Percentiles rank a stretch among this genome's conserved stretches.
Conservation (phyloP, 2,329 filamentous ascomycete species). For the Penicillium sp. region DNA sequence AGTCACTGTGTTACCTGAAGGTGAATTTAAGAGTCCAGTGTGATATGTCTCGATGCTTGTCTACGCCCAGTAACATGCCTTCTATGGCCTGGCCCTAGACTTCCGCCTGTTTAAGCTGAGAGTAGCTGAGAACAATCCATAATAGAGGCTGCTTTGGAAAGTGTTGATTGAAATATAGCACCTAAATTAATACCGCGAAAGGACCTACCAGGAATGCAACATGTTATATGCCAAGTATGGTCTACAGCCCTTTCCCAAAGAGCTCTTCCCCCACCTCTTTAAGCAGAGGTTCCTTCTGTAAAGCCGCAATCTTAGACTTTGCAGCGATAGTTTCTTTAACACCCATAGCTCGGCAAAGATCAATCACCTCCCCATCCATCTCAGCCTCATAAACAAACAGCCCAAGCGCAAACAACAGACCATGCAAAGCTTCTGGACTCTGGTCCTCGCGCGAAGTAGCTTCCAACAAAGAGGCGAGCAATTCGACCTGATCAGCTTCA, state of each 20-base stretch:
- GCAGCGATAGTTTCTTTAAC: constrained; percentile 63
- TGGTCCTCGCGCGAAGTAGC: constrained; percentile 59
- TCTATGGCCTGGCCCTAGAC: too few relatives aligned
- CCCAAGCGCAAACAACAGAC: constrained; percentile 73
- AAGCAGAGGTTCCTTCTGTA: constrained; percentile 61
- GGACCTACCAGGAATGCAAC: not conserved
- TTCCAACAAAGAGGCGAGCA: constrained; percentile 79
- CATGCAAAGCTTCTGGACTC: constrained; percentile 69
- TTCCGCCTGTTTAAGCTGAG: too few relatives aligned
- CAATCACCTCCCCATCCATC: constrained; percentile 71
- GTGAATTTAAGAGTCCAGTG: too few relatives aligned
- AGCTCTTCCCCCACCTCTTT: constrained; percentile 49
- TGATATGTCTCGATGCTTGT: too few relatives aligned
- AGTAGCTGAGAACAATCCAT: too few relatives aligned
- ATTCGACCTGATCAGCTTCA: constrained; percentile 73
- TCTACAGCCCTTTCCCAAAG: constrained; percentile 39
- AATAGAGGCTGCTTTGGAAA: too few relatives aligned
- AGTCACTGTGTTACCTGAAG: too few relatives aligned
- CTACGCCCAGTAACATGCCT: too few relatives aligned
- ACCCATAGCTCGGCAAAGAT: constrained; percentile 77
- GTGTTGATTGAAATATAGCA: too few relatives aligned
- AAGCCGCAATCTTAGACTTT: constrained; percentile 54
- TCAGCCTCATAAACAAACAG: constrained; percentile 71
- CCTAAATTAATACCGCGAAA: not conserved
- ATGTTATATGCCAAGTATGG: not conserved